A percentile compares a stretch with the other conserved stretches of the same genome.
Evolutionary conservation across 805 yeast species (phyloP).

Genomic region (Starmerella bombi): DNA sequence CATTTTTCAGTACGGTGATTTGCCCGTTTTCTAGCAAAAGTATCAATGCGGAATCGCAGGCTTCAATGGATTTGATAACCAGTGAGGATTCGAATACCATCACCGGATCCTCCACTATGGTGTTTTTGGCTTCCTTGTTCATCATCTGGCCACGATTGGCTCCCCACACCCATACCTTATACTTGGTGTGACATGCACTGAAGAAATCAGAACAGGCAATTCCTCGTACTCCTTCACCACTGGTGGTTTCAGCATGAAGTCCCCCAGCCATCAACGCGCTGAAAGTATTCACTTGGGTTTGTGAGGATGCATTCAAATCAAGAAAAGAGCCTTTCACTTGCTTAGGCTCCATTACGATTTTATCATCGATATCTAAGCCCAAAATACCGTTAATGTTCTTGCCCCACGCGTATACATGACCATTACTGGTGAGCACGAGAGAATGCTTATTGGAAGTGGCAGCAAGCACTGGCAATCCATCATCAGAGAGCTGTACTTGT

Average conservation of each 20-base stretch:
- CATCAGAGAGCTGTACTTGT: neutral
- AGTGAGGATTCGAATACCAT: slow-evolving; percentile 4
- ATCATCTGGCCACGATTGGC: slow-evolving; percentile 21
- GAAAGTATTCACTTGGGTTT: slow-evolving; percentile 10
- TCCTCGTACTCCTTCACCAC: neutral
- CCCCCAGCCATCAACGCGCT: slow-evolving; percentile 9
- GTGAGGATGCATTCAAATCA: slow-evolving; percentile 2
- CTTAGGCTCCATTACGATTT: slow-evolving; percentile 10
- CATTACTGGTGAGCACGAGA: slow-evolving; percentile 12
- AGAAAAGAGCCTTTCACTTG: slow-evolving; percentile 10
- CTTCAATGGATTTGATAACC: slow-evolving; percentile 12
- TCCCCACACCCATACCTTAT: slow-evolving; percentile 21
- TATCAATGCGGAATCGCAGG: slow-evolving; percentile 14
- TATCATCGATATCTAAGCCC: slow-evolving; percentile 15
- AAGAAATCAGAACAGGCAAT: slow-evolving; percentile 14
- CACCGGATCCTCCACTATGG: slow-evolving; percentile 11
- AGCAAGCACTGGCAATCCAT: slow-evolving; percentile 1
- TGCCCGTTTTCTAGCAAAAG: slow-evolving; percentile 13
- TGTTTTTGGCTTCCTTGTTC: slow-evolving; percentile 5
- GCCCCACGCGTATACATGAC: slow-evolving; percentile 21
- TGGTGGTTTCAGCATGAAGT: neutral
- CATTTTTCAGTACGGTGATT: slow-evolving; percentile 4
- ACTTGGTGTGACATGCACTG: slow-evolving; percentile 9
- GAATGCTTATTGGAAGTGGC: slow-evolving; percentile 16
- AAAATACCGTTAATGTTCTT: slow-evolving; percentile 18